A percentile compares a stretch with the other conserved stretches of the same genome.
Evolutionary conservation across 768 basidiomycete genomes (phyloP).

Genomic region (Termitomyces bulborhizus): DNA sequence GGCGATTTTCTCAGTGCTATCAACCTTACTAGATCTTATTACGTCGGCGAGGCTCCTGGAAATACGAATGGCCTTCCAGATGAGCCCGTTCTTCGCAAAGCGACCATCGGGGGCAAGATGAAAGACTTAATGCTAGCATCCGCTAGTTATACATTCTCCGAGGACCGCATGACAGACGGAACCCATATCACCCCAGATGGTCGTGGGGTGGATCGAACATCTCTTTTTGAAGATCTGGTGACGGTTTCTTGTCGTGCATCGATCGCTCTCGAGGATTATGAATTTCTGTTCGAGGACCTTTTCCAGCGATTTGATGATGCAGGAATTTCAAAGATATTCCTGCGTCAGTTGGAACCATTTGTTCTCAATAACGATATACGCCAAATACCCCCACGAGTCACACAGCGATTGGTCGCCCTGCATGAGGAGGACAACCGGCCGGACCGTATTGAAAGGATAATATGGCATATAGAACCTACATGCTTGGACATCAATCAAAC

Average conservation of each 20-base stretch:
- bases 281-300: conserved; percentile 90
- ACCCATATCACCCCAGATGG: conserved; percentile 80
- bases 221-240: conserved; percentile 86
- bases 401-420: conserved; percentile 73
- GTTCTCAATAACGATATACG: conserved; percentile 70
- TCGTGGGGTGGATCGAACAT: conserved; percentile 88
- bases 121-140: conserved; percentile 85
- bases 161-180: conserved; percentile 87
- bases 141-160: conserved; percentile 85
- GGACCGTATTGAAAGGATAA: conserved; percentile 78
- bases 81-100: conserved; percentile 47
- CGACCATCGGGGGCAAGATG: conserved; percentile 69
- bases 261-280: conserved; percentile 71
- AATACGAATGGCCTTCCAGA: conserved; percentile 85
- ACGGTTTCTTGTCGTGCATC: conserved; percentile 71
- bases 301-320: conserved; percentile 84
- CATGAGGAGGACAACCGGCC: conserved; percentile 69
- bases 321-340: conserved; percentile 82
- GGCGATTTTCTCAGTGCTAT: conserved; percentile 92
- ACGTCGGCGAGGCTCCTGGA: conserved; percentile 71
- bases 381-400: conserved; percentile 79
- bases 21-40: conserved; percentile 77
- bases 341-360: conserved; percentile 75
- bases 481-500: conserved; percentile 93
- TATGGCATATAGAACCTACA: conserved; percentile 93